Conservation (phyloP, 164 flowering plant species). For the Umbilicus rupestris region DNA sequence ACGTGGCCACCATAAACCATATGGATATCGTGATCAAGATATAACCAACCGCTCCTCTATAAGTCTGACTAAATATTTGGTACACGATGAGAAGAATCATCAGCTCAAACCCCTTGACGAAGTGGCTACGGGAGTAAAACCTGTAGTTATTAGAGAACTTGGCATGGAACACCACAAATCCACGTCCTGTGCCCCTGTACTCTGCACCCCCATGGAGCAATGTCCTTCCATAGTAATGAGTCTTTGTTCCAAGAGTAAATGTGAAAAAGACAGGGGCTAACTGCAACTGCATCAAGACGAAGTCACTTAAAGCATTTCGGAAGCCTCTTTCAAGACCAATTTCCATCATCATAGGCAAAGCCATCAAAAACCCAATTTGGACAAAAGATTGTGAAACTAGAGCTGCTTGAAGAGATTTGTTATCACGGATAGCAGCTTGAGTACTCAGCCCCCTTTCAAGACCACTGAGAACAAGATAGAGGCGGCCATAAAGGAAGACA, state of each 20-base stretch:
- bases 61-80: conserved; percentile 33
- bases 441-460: conserved; percentile 34
- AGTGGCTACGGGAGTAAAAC: conserved; percentile 53
- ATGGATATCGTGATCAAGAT: conserved; percentile 37
- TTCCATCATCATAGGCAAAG: conserved; percentile 66
- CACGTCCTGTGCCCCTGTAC: conserved; percentile 54
- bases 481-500: conserved; percentile 57
- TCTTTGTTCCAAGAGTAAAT: conserved; percentile 53
- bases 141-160: conserved; percentile 59
- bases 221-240: conserved; percentile 57
- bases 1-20: conserved; percentile 57
- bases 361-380: conserved; percentile 53
- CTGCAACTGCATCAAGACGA: conserved; percentile 54
- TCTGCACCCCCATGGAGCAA: conserved; percentile 61
- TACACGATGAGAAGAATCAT: conserved; percentile 50
- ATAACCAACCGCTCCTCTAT: conserved; percentile 28
- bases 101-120: conserved; percentile 55
- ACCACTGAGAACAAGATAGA: conserved; percentile 59
- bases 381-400: conserved; percentile 57
- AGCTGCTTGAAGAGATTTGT: conserved; percentile 53
- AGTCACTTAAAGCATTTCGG: conserved; percentile 47
- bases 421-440: conserved; percentile 31
- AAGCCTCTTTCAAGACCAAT: conserved; percentile 57
- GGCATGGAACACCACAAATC: conserved; percentile 66
- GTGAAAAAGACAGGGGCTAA: conserved; percentile 58